Conservation (phyloP, 2,329 filamentous ascomycete genomes). For the Xylaria hypoxylon region DNA sequence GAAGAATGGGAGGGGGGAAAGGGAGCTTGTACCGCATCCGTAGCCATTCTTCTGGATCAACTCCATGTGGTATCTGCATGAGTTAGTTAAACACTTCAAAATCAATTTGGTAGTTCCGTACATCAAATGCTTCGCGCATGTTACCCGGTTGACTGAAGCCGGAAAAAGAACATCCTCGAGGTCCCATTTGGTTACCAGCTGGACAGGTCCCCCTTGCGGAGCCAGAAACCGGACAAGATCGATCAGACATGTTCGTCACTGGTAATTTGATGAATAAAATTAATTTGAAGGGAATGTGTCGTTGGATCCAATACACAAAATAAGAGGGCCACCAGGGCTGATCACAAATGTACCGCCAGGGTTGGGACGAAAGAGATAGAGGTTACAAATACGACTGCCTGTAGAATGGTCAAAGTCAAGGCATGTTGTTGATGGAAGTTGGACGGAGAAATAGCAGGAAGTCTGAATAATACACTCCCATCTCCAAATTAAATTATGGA, state of each 20-base stretch:
- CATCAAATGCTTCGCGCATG: constrained; percentile 51
- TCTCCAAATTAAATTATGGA: neutral
- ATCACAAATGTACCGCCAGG: constrained; percentile 24
- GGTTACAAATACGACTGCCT: neutral
- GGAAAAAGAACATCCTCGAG: constrained; percentile 53
- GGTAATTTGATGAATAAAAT: neutral
- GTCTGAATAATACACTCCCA: constrained; percentile 7
- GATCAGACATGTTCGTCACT: constrained; percentile 18
- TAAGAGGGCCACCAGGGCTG: constrained; percentile 25
- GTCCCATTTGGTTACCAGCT: constrained; percentile 48
- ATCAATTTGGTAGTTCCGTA: constrained; percentile 23
- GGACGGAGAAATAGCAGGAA: neutral
- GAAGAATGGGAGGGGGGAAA: neutral
- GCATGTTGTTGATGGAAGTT: neutral
- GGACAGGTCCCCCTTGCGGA: constrained; percentile 19
- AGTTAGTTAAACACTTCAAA: constrained; percentile 32
- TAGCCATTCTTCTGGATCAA: constrained; percentile 60
- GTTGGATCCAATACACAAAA: neutral
- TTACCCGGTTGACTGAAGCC: constrained; percentile 53
- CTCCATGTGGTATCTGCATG: constrained; percentile 57
- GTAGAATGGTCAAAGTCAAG: neutral
- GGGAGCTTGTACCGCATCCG: constrained; percentile 53
- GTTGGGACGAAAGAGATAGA: constrained; percentile 7
- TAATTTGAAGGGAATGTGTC: neutral
- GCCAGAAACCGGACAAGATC: constrained; percentile 25